phyloP scores from a whole-genome alignment of 306 rosid genomes.

The Clitoria ternatea region DNA sequence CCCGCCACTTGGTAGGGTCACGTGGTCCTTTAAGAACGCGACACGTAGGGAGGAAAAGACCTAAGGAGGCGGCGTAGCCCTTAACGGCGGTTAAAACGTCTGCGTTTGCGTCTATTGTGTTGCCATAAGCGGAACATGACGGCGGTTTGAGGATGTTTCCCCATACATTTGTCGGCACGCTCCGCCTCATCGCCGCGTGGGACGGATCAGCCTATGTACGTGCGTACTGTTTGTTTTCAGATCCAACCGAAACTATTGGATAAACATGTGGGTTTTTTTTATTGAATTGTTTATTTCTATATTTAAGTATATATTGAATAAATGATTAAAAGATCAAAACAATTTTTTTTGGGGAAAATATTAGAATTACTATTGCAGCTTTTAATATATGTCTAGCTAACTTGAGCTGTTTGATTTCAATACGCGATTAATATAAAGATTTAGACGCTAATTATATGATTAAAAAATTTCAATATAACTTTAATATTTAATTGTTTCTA shows the following conservation, averaged over 20 bases:
- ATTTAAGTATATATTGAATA: no score
- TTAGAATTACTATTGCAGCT: no score
- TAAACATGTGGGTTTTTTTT: background rate
- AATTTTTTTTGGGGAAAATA: no score
- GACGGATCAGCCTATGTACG: background rate
- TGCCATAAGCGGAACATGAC: constrained; percentile 26
- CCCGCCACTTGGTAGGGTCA: background rate
- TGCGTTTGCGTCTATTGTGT: background rate
- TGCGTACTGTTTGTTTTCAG: background rate
- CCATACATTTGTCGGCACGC: constrained; percentile 27
- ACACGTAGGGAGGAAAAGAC: background rate
- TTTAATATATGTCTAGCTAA: no score
- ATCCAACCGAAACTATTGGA: background rate
- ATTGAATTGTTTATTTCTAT: background rate
- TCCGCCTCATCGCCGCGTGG: constrained; percentile 25
- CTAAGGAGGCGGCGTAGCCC: constrained; percentile 18
- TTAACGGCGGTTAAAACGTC: constrained; percentile 37
- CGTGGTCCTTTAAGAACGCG: background rate
- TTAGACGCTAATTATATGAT: no score
- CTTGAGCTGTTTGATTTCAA: no score
- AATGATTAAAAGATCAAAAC: no score
- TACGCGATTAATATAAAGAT: no score
- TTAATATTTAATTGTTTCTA: no score
- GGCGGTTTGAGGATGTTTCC: constrained; percentile 14
- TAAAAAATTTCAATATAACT: no score